phyloP scores from a whole-genome alignment of 164 flowering plant genomes.

The Annona cherimola region DNA sequence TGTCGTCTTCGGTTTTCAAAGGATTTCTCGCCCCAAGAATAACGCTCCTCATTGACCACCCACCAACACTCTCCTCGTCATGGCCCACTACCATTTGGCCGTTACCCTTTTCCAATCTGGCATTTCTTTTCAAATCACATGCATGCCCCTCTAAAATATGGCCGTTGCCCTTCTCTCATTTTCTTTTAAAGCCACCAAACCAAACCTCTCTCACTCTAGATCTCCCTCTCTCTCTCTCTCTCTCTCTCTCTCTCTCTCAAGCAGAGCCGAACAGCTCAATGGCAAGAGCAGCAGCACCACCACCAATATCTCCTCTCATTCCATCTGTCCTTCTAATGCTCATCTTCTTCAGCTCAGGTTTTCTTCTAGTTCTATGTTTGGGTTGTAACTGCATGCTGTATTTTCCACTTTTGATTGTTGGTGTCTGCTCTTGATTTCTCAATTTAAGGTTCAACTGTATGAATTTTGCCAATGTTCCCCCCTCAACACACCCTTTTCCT shows the following conservation, averaged over 20 bases:
- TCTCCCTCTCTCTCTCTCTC: slow-evolving; percentile 5
- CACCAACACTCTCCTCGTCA: too few relatives aligned
- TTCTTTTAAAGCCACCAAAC: background rate
- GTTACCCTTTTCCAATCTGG: too few relatives aligned
- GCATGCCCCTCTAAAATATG: background rate
- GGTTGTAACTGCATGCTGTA: background rate
- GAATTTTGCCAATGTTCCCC: background rate
- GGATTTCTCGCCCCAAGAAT: too few relatives aligned
- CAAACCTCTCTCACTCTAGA: slow-evolving; percentile 1
- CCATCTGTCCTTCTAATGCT: slow-evolving; percentile 22
- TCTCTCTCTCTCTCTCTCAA: background rate
- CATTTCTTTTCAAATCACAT: too few relatives aligned
- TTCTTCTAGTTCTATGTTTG: background rate
- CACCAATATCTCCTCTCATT: slow-evolving; percentile 1
- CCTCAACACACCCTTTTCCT: background rate
- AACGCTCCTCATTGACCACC: too few relatives aligned
- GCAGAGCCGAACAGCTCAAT: slow-evolving; percentile 3
- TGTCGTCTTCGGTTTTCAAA: too few relatives aligned
- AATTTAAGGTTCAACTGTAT: background rate
- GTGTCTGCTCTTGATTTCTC: background rate
- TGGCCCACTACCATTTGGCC: too few relatives aligned
- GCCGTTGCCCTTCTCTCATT: slow-evolving; percentile 1
- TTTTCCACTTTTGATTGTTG: background rate
- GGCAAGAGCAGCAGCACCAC: slow-evolving; percentile 17
- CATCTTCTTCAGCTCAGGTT: slow-evolving; percentile 37